phyloP scores from a whole-genome alignment of 306 rosid species.

The peach (Prunus persica) region DNA sequence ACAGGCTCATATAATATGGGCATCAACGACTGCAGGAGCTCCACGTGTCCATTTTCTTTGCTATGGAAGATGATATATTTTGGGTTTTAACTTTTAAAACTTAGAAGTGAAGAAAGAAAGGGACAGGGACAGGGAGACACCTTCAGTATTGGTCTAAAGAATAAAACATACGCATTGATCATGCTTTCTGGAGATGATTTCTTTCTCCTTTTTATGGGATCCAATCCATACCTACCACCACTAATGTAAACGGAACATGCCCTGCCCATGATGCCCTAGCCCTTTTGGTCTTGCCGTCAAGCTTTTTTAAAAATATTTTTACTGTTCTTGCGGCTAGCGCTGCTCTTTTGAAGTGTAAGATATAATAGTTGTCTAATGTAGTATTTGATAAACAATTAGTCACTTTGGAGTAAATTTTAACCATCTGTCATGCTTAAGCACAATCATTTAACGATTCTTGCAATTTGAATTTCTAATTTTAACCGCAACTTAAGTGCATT shows the following conservation, averaged over 20 bases:
- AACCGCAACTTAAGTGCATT: too few species aligned
- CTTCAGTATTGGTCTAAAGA: background rate
- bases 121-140: background rate
- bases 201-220: background rate
- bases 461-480: too few species aligned
- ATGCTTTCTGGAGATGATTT: background rate
- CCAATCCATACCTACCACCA: slow-evolving; percentile 37
- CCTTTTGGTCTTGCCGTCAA: slow-evolving; percentile 6
- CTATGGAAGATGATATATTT: background rate
- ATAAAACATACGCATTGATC: background rate
- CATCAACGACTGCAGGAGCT: slow-evolving; percentile 2
- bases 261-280: background rate
- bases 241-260: background rate
- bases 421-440: too few species aligned
- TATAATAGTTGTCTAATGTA: too few species aligned
- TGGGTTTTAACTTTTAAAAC: background rate
- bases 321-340: background rate
- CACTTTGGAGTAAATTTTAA: too few species aligned
- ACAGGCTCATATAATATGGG: background rate
- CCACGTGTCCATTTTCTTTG: background rate
- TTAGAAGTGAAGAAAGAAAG: slow-evolving; percentile 30
- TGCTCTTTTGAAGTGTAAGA: background rate
- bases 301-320: too few species aligned
- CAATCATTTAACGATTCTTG: too few species aligned
- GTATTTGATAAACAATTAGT: too few species aligned